These are phyloP conservation scores for Balakata baccata DNA, from an alignment of 345 rosid species.

Conservation along the genomic window DNA sequence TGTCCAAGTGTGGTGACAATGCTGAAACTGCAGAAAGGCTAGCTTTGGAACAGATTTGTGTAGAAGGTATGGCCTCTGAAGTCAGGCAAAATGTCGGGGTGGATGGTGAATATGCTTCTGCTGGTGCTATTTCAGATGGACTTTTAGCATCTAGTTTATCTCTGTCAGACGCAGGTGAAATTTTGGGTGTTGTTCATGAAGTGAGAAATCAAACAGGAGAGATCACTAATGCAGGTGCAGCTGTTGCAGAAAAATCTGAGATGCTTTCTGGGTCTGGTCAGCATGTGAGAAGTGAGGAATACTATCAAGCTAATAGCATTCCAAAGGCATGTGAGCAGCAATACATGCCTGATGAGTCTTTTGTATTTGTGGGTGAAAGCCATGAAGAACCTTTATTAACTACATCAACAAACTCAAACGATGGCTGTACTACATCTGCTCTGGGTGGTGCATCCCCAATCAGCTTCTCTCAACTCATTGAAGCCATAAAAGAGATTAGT, in stretches of 20 bases:
- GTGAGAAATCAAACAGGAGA: constrained; percentile 13
- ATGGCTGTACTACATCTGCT: constrained; percentile 21
- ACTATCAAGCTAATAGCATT: constrained; percentile 21
- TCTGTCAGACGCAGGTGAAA: constrained; percentile 29
- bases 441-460: constrained; percentile 30
- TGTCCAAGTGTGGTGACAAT: constrained; percentile 10
- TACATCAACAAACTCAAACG: constrained; percentile 23
- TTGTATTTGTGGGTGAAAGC: constrained; percentile 32
- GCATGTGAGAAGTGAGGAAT: constrained; percentile 22
- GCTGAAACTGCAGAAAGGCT: constrained; percentile 29
- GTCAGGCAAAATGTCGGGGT: constrained; percentile 28
- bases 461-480: constrained; percentile 46
- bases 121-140: constrained; percentile 28
- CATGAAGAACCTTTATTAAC: constrained; percentile 35
- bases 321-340: constrained; percentile 32
- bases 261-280: constrained; percentile 16
- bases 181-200: constrained; percentile 14
- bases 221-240: constrained; percentile 22
- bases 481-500: constrained; percentile 46
- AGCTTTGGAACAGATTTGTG: constrained; percentile 13
- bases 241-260: constrained; percentile 26
- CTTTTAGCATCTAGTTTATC: constrained; percentile 20
- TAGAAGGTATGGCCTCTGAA: constrained; percentile 28
- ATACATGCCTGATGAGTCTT: constrained; percentile 34
- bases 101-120: constrained; percentile 28